Evolutionary conservation across 2,329 filamentous ascomycete genomes (phyloP), one percentile per base, ranked within the genome.

Genomic region (Sphaerulina vaccinii): DNA sequence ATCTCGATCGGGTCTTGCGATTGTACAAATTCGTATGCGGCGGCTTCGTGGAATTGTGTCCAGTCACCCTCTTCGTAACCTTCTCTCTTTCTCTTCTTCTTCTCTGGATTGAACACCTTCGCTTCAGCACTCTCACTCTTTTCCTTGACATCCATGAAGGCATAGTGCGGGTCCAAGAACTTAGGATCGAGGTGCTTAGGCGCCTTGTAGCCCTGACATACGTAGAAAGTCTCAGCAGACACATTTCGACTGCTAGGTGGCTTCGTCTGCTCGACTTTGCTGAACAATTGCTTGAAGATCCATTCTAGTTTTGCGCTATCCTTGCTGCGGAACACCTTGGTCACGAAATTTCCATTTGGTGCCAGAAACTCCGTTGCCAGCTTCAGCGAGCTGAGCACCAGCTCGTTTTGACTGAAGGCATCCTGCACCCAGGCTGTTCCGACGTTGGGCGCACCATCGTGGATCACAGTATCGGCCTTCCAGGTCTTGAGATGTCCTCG

Each of bases 341-440:
- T 97, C 38, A 97, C 91, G 60, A 97, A 97, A 7, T 86, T 92
- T 58, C 93, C 93, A 39, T 91, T 90, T 69, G 92, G 87, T 15
- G 83, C 80, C 52, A 99, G 74, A 63, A 99, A 99, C 61, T 99
- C 92, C 0, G 90, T 96, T 2, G 93, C 93, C 51, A 99, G 77
- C 71, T 95, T 96, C 79, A 99, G 80, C 7, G 89, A 87, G 69
- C 96, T 88, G 49, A 99, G 76, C 10, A 88, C 90, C 46, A 99
- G 77, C 73, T 97, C 92, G 53, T 92, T 93, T 73, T 99, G 93
- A 57, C 92, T 92, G 80, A 96, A 99, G 38, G 93, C 93, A 77
- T 99, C 93, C 74, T 99, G 93, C 37, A 91, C 87, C 93, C 93
- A 99, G 0, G 93, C 91, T 0, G 90, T 92, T 84, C 93, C 93